These are phyloP conservation scores for Thielaviopsis cerberus DNA, from an alignment of 2,329 filamentous ascomycete species.

Conservation along the genomic window DNA sequence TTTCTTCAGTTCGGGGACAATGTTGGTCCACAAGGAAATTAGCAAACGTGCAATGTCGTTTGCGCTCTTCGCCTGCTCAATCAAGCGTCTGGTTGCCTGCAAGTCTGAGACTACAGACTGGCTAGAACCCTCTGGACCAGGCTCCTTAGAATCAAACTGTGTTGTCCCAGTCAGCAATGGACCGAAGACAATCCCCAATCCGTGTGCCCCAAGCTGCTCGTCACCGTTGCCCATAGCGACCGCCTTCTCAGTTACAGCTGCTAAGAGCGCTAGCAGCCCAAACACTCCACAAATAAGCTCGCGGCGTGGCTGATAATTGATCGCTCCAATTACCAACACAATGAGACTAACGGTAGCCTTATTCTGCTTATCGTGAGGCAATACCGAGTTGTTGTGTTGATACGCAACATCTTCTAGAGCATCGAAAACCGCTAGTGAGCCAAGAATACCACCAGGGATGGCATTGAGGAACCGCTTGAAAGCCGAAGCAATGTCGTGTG, in stretches of 20 bases:
- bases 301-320: constrained; percentile 40
- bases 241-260: constrained; percentile 34
- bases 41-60: constrained; percentile 46
- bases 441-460: constrained; percentile 47
- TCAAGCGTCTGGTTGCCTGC: constrained; percentile 11
- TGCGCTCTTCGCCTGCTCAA: constrained; percentile 40
- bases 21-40: constrained; percentile 45
- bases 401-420: constrained; percentile 27
- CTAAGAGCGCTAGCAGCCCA: constrained; percentile 43
- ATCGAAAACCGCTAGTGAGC: constrained; percentile 42
- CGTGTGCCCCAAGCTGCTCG: constrained; percentile 32
- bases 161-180: constrained; percentile 36
- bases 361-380: constrained; percentile 33
- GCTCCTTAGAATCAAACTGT: background rate
- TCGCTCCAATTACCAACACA: constrained; percentile 39
- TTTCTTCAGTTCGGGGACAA: constrained; percentile 6
- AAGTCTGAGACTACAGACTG: background rate
- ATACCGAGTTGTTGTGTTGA: constrained; percentile 26
- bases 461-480: constrained; percentile 48
- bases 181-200: constrained; percentile 49
- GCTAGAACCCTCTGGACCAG: background rate
- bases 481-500: constrained; percentile 47
- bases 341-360: constrained; percentile 46
- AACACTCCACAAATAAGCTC: constrained; percentile 50
- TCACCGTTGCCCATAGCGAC: constrained; percentile 15